Base-by-base conservation (phyloP, 164 flowering plant species). In the Hamamelis virginiana region DNA sequence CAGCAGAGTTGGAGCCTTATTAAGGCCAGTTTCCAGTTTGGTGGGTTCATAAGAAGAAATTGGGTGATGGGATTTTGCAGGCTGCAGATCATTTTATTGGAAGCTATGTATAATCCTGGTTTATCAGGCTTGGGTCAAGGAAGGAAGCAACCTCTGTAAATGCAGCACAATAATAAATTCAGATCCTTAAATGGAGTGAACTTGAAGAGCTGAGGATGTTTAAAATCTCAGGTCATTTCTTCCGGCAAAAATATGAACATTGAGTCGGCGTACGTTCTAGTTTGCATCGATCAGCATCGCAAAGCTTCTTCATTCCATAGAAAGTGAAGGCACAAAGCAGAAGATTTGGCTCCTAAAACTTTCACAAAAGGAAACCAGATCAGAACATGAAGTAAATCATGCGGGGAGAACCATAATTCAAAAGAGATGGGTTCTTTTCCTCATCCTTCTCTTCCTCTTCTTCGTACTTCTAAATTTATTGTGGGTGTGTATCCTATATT, bases 401-500 rank as follows among this genome's bases (percentile, higher is more conserved):
- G 33, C 14, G 14, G 38, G 3, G 50, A 22, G 26, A 45, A 63
- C 21, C 44, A 26, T 44, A 45, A 13, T 25, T 63, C 21, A 45
- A 52, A 64, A 46, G 67, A 26, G 41, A 51, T 33, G 23, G 21
- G 60, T 23, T 55, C 60, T 56, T 56, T 18, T 22, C 33, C 15
- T 53, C 44, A 18, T 50, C 53, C 53, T 18, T 50, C 13, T 63
- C 27, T 63, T 22, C 33, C 59, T 56, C 28, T 0, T 67, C 41
- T 16, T 16, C 13, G 22, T 33, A 28, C 59, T 52, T 27, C 41
- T n/a, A n/a, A 16, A 52, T 66, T 33, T 15, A 53, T 66, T 53
- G 50, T 38, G 69, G 69, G 69, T 53, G n/a, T 53, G 58, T 53
- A 55, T 55, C 58, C 26, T 66, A 57, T 66, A 41, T 53, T 53